Evolutionary conservation across 805 yeast genomes (phyloP), one percentile per base, ranked within the genome.

Genomic region (Starmerella roubikii): DNA sequence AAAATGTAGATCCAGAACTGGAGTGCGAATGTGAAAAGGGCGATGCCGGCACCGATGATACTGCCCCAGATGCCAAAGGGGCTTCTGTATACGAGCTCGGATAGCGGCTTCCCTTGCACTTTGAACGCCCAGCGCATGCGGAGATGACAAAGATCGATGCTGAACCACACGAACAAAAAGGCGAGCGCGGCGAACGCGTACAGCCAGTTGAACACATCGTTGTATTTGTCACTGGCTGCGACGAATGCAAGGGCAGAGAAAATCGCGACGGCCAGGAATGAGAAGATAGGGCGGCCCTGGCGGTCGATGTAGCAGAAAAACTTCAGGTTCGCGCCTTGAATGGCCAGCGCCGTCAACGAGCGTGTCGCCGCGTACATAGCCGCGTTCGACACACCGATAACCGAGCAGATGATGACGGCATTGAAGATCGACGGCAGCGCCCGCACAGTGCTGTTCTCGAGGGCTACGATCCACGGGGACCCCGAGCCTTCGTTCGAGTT

Each of bases 381-480:
- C 12, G 82, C 72, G 54, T 78, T 76, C 23, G 81, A 84, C 17
- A 78, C 93, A 10, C 86, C 78, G 55, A 81, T 71, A 41, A 82
- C 84, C 47, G 80, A 78, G 30, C 79, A 59, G 53, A 83, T 59
- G 47, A 83, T 78, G 56, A 81, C 75, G 3, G 77, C 86, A 56
- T 83, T 84, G 53, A 83, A 65, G 35, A 84, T 68, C 49, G 77
- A 79, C 29, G 84, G 84, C 45, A 83, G 62, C 1, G 72, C 85
- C 8, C 55, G 51, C 45, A 82, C 79, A 15, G 66, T 57, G 15
- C 84, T 80, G 48, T 69, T 70, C 46, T 69, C 69, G 52, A 82
- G 76, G 34, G 93, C 93, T 53, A 82, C 76, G 37, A 81, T 88
- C 51, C 81, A 82, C 30, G 93, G 93, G n/a, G 88, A 78, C 16